Conservation (phyloP, 352 stramenopile genomes). For the Elongisporangium anandrum region DNA sequence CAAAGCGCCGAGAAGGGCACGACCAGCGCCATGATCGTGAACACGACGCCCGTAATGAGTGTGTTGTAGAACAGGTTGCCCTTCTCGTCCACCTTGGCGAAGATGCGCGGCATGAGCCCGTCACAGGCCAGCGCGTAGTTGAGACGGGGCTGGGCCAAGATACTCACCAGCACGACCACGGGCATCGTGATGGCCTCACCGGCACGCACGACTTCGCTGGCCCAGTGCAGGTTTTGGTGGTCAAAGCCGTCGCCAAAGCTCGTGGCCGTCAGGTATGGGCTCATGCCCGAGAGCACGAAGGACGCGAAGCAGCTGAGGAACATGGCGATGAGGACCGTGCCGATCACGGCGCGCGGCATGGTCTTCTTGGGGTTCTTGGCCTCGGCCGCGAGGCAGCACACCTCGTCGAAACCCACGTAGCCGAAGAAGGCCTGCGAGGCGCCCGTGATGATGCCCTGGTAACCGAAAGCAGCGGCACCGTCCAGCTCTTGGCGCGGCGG, state of each 20-base stretch:
- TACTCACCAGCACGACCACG: constrained; percentile 80
- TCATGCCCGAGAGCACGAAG: constrained; percentile 70
- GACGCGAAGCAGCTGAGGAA: constrained; percentile 26
- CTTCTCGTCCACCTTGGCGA: constrained; percentile 40
- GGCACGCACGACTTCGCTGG: constrained; percentile 1
- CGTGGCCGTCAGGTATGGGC: not conserved
- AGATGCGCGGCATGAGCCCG: constrained; percentile 71
- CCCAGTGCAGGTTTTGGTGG: constrained; percentile 3
- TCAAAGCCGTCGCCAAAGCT: constrained; percentile 5
- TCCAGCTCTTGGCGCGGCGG: constrained; percentile 7
- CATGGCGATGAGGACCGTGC: constrained; percentile 9
- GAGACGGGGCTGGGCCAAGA: constrained; percentile 76
- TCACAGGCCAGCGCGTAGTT: constrained; percentile 78
- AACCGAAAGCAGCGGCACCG: constrained; percentile 8
- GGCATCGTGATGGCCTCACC: constrained; percentile 48
- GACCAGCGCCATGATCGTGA: constrained; percentile 21
- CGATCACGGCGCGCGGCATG: constrained; percentile 56
- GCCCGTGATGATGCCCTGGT: constrained; percentile 44
- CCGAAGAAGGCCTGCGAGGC: constrained; percentile 80
- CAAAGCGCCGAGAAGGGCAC: constrained; percentile 38
- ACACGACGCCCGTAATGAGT: constrained; percentile 16
- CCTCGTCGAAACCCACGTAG: constrained; percentile 88
- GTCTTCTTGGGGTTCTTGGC: constrained; percentile 39
- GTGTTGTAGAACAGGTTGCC: constrained; percentile 38
- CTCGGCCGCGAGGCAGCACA: constrained; percentile 68